Conservation (phyloP, 345 rosid genomes). For the Boechera divaricarpa region DNA sequence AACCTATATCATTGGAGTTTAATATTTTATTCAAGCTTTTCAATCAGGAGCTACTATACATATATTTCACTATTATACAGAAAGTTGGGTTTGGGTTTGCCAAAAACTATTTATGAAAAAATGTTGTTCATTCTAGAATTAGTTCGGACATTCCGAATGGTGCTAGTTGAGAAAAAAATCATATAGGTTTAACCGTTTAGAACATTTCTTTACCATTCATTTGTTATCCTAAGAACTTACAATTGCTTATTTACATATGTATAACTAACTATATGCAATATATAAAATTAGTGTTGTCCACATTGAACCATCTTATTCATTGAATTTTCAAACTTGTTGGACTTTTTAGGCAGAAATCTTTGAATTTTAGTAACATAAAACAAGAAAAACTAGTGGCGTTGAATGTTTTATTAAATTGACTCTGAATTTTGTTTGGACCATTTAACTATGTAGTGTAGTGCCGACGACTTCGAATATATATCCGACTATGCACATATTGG, state of each 20-base stretch:
- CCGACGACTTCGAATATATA: not conserved
- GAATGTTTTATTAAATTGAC: not conserved
- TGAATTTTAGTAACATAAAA: constrained; percentile 2
- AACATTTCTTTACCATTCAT: not conserved
- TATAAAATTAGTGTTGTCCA: not conserved
- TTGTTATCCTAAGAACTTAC: too few species aligned
- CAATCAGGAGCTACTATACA: too few species aligned
- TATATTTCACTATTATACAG: too few species aligned
- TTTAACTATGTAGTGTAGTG: not conserved
- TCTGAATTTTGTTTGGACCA: not conserved
- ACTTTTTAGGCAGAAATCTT: not conserved
- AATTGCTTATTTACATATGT: not conserved
- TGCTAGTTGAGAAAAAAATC: too few species aligned
- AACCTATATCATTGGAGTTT: too few species aligned
- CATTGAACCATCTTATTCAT: not conserved
- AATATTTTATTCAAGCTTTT: too few species aligned
- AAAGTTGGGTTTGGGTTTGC: too few species aligned
- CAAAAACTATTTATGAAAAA: too few species aligned
- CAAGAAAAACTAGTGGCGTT: not conserved
- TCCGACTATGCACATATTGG: not conserved
- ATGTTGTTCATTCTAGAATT: too few species aligned
- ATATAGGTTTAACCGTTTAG: too few species aligned
- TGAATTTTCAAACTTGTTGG: not conserved
- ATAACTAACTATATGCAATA: not conserved
- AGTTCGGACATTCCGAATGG: too few species aligned